A percentile compares a stretch with the other conserved stretches of the same genome.
Evolutionary conservation across 306 rosid species (phyloP).

Genomic region (Gastrolobium bilobum): DNA sequence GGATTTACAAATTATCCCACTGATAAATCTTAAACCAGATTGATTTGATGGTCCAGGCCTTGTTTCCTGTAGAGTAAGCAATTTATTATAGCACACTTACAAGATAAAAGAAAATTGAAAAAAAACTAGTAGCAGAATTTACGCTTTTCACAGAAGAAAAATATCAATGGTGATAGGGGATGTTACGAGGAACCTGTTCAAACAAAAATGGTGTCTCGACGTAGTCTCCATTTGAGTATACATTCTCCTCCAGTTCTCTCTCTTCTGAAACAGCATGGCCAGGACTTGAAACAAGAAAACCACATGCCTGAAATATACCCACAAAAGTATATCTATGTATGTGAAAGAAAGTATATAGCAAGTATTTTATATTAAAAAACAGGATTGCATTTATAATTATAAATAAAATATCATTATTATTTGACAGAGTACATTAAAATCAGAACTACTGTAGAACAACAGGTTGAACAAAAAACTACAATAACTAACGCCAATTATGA

Average conservation of each 20-base stretch:
- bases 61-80: constrained; percentile 61
- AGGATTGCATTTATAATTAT: neutral
- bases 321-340: constrained; percentile 33
- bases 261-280: constrained; percentile 69
- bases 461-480: constrained; percentile 1
- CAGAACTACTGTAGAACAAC: constrained; percentile 23
- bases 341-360: constrained; percentile 35
- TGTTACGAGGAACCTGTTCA: constrained; percentile 68
- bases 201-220: constrained; percentile 73
- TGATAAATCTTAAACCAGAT: constrained; percentile 84
- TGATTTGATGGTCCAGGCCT: constrained; percentile 71
- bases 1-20: constrained; percentile 84
- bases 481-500: constrained; percentile 6
- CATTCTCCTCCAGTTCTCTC: constrained; percentile 77
- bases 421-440: constrained; percentile 36
- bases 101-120: constrained; percentile 22
- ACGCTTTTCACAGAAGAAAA: neutral
- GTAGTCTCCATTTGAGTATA: constrained; percentile 69
- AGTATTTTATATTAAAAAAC: constrained; percentile 17
- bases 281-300: constrained; percentile 74
- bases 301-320: constrained; percentile 69
- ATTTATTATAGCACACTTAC: neutral
- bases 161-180: constrained; percentile 22
- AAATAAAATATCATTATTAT: neutral
- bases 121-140: constrained; percentile 36